Base-by-base conservation (phyloP, 345 rosid genomes). In the Clarkia xantiana region DNA sequence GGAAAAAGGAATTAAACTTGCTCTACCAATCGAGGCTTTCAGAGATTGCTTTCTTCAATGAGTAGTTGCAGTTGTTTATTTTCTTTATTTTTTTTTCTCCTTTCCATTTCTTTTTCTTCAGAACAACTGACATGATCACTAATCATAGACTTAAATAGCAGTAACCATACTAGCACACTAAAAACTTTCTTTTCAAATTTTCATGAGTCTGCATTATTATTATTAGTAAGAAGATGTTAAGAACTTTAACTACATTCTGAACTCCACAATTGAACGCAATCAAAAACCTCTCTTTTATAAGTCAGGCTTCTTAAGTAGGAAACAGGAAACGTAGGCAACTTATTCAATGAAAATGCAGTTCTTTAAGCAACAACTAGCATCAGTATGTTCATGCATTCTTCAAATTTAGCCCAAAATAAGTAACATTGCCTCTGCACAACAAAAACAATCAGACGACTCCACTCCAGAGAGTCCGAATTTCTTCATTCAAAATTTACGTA, bases 331-430 rank as follows among this genome's bases (percentile, higher is more conserved):
- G 23, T 14, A 11, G 17, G 9, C 20, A 56, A 39, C 4, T 22
- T 3, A 11, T 3, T 34, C 40, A 8, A 10, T 16, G 13, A 42
- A 41, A 18, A 47, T 36, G 29, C 16, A 42, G 56, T 29, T n/a
- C n/a, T n/a, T n/a, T n/a, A n/a, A n/a, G 25, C 10, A 25, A 17
- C 18, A 18, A 15, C 11, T 44, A 29, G 38, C 44, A 15, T 7
- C 36, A 14, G 7, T 59, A 40, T 36, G 40, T 14, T 54, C 64
- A 44, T 54, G 62, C 78, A 72, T 76, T 67, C 67, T 40, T 40
- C 11, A 53, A 64, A 67, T 60, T 61, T 44, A 55, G 55, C 67
- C 15, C 51, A 40, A 44, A 52, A 45, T 6, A 39, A 29, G 61
- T 10, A 11, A 11, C 48, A 52, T 9, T 15, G 14, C n/a, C 18